Evolutionary conservation across 169 alveolate species (phyloP).

Genomic region (Babesia ovata): DNA sequence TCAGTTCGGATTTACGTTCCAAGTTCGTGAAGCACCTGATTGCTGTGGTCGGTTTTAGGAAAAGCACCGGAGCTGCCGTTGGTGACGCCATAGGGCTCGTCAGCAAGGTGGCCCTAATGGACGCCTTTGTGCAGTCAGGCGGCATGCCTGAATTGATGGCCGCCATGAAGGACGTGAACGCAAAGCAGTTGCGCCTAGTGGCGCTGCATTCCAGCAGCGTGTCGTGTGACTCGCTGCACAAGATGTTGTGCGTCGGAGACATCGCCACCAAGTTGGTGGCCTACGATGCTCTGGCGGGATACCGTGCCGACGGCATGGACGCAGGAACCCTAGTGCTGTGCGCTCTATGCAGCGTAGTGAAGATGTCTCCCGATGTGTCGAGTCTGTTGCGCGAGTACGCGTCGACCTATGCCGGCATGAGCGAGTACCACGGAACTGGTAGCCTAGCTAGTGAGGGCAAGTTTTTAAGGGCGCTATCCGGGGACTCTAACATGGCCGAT

Average conservation of each 20-base stretch:
- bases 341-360: conserved; percentile 34
- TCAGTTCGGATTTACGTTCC: conserved; percentile 2
- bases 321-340: conserved; percentile 34
- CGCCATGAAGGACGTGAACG: conserved; percentile 34
- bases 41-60: conserved; percentile 22
- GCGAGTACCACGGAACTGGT: conserved; percentile 26
- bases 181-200: conserved; percentile 34
- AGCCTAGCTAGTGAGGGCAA: conserved; percentile 22
- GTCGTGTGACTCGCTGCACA: conserved; percentile 30
- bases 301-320: conserved; percentile 34
- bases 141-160: conserved; percentile 31
- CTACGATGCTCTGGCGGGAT: conserved; percentile 33
- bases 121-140: conserved; percentile 43
- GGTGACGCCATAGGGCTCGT: conserved; percentile 26
- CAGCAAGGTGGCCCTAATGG: conserved; percentile 33
- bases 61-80: conserved; percentile 9
- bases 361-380: conserved; percentile 23
- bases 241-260: conserved; percentile 33
- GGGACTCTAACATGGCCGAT: conserved; percentile 6
- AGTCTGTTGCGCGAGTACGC: conserved; percentile 23
- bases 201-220: conserved; percentile 24
- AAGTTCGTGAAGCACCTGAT: conserved; percentile 31
- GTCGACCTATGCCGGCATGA: conserved; percentile 18
- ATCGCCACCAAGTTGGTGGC: conserved; percentile 42
- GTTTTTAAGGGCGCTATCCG: conserved; percentile 24